A percentile compares a stretch with the other conserved stretches of the same genome.
phyloP scores from a whole-genome alignment of 2,329 filamentous ascomycete species.

The Fusarium buharicum region DNA sequence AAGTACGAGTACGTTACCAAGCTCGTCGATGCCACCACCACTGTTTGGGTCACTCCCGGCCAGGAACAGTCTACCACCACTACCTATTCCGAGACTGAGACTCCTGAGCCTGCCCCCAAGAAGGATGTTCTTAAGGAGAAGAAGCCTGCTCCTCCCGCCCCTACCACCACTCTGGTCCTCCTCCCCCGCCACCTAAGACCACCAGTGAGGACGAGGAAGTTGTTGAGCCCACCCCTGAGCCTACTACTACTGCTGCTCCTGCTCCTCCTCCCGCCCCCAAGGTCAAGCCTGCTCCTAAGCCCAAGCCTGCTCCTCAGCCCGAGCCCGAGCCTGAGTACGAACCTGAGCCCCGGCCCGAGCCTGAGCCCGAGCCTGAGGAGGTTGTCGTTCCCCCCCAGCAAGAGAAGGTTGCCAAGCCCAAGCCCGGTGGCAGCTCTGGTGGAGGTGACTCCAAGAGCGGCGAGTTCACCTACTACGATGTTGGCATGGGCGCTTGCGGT shows the following conservation, averaged over 20 bases:
- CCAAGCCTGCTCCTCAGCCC: conserved; percentile 20
- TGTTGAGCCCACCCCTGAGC: conserved; percentile 10
- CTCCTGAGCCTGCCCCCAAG: conserved; percentile 27
- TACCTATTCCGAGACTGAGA: conserved; percentile 31
- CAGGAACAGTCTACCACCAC: conserved; percentile 43
- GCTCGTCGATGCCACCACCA: conserved; percentile 60
- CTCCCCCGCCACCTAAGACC: conserved; percentile 32
- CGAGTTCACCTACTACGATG: conserved; percentile 78
- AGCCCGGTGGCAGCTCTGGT: conserved; percentile 20
- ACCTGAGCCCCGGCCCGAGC: conserved; percentile 16
- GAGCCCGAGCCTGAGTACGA: conserved; percentile 27
- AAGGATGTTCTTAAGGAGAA: conserved; percentile 28
- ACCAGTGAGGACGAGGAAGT: conserved; percentile 14
- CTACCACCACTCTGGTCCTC: conserved; percentile 39
- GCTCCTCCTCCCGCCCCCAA: conserved; percentile 2
- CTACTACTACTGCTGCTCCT: conserved; percentile 32
- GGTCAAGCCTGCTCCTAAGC: conserved; percentile 21
- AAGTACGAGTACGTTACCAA: conserved; percentile 60
- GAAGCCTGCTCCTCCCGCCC: conserved; percentile 34
- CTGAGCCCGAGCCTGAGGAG: conserved; percentile 38
- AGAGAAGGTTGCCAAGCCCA: conserved; percentile 32
- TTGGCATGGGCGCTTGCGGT: conserved; percentile 77
- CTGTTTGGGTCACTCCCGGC: conserved; percentile 55
- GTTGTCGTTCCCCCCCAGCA: conserved; percentile 24
- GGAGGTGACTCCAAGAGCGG: conserved; percentile 57